These are phyloP conservation scores for Chaetothyriales sp. DNA, from an alignment of 2,329 filamentous ascomycete species.

Conservation along the genomic window DNA sequence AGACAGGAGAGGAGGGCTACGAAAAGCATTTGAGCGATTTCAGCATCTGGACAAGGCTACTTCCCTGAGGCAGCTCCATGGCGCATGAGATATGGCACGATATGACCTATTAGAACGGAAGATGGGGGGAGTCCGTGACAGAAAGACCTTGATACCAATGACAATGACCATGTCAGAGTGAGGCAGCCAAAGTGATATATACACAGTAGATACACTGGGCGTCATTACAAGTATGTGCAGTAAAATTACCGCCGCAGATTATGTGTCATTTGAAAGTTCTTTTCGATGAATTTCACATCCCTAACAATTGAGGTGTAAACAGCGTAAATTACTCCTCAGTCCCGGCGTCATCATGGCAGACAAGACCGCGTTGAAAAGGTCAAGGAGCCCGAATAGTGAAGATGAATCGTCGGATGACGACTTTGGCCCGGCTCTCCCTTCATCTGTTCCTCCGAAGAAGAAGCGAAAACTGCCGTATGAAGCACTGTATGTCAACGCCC, in stretches of 20 bases:
- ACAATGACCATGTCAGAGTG: neutral
- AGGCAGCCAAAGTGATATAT: too few species aligned
- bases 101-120: neutral
- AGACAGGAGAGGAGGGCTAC: neutral
- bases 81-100: neutral
- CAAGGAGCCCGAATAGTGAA: slow-evolving; percentile 5
- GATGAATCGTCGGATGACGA: slow-evolving; percentile 62
- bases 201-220: too few species aligned
- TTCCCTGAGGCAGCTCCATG: neutral
- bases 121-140: neutral
- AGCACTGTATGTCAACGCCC: slow-evolving; percentile 81
- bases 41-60: too few species aligned
- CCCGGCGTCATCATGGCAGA: slow-evolving; percentile 8
- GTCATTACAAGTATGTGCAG: too few species aligned
- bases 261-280: neutral
- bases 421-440: slow-evolving; percentile 82
- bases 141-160: neutral
- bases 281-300: neutral
- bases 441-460: slow-evolving; percentile 65
- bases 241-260: too few species aligned
- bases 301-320: neutral
- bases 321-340: neutral
- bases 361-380: slow-evolving; percentile 6
- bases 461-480: slow-evolving; percentile 88
- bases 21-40: neutral